Percentiles rank a stretch among this genome's conserved stretches.
Evolutionary conservation across 768 basidiomycete genomes (phyloP).

Genomic region (Tylopilus rubrobrunneus): DNA sequence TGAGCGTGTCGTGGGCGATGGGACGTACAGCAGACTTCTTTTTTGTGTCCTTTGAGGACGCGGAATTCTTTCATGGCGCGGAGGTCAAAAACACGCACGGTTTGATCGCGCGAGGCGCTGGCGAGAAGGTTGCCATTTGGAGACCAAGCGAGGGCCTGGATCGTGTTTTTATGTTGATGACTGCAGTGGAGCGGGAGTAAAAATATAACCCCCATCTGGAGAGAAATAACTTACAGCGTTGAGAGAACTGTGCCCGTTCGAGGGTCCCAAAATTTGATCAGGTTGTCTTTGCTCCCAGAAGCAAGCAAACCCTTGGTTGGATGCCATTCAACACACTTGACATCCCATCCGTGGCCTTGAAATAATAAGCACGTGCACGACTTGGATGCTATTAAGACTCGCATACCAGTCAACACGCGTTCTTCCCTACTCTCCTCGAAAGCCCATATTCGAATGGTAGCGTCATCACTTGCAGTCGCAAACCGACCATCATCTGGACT

Average conservation of each 20-base stretch:
- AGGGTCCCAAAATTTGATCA: constrained; percentile 99
- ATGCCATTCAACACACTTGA: constrained; percentile 98
- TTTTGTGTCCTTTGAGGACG: constrained; percentile 91
- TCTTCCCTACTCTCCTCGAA: constrained; percentile 92
- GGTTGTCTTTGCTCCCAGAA: constrained; percentile 95
- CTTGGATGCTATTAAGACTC: neutral
- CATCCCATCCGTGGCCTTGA: constrained; percentile 97
- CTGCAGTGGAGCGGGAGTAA: constrained; percentile 37
- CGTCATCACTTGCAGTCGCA: constrained; percentile 94
- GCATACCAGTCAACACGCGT: constrained; percentile 73
- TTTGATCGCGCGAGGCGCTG: constrained; percentile 92
- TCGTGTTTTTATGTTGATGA: constrained; percentile 95
- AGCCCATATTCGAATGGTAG: constrained; percentile 91
- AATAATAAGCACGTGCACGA: constrained; percentile 12
- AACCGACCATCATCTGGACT: constrained; percentile 90
- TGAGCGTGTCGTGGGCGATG: neutral
- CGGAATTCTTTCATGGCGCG: constrained; percentile 96
- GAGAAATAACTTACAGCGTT: constrained; percentile 61
- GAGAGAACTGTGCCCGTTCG: constrained; percentile 86
- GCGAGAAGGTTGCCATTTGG: constrained; percentile 93
- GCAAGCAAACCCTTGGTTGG: constrained; percentile 93
- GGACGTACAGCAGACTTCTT: constrained; percentile 91
- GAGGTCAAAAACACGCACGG: constrained; percentile 95
- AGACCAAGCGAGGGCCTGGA: constrained; percentile 91
- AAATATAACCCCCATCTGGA: no score